Evolutionary conservation across 129 eudicot species (phyloP), one percentile per base, ranked within the genome.

Genomic region (Helianthus annuus): DNA sequence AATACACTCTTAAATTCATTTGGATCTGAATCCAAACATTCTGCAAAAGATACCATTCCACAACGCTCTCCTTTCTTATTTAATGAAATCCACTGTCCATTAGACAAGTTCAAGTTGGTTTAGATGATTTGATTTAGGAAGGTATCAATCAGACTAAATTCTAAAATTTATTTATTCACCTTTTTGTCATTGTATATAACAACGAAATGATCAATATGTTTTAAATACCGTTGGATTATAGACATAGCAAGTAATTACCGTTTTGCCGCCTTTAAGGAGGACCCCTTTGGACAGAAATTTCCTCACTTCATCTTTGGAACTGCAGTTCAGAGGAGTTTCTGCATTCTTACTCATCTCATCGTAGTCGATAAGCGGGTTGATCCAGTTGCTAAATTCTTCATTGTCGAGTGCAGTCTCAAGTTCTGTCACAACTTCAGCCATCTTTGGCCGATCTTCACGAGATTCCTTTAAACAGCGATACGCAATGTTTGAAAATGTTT

Each of bases 371-470:
- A 19, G 22, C 22, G 22, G 22, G 22, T 19, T 19, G 22, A 19
- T 19, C 22, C 22, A 19, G 22, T 19, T 19, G 22, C 22, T 19
- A 19, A 19, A 19, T 19, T 19, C 22, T 19, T 19, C 22, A 19
- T 19, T 19, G 22, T 19, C 52, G 15, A 56, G 66, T 22, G 66
- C 66, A 56, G n/a, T 22, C 66, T 72, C 59, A 45, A 72, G 76
- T 46, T 46, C 17, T 72, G 7, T 15, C 48, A 22, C 68, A 27
- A 59, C 76, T 1, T 14, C 46, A 42, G 48, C 29, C 68, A 72
- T 59, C 48, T 12, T n/a, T 10, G 76, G 76, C 11, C 76, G 58
- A 44, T 27, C 27, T 44, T 72, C 76, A 13, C 55, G 76, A 8
- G 48, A 59, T 45, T 27, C 8, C 44, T 6, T 14, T 34, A 72